Evolutionary conservation across 2,329 filamentous ascomycete genomes (phyloP), one percentile per base, ranked within the genome.

Genomic region (Apiospora sp.): DNA sequence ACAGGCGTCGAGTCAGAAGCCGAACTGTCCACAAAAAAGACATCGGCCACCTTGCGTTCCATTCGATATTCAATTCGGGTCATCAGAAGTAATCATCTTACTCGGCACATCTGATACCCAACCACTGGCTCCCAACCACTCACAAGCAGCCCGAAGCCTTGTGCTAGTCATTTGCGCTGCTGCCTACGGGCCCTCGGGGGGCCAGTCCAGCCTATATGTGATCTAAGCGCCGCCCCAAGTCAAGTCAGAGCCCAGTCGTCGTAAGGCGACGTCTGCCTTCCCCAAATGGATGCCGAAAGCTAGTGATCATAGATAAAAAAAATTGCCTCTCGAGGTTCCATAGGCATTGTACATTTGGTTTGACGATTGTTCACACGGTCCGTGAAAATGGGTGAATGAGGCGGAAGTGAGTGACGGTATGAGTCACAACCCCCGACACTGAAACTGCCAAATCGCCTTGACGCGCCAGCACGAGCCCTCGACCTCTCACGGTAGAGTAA

Each of bases 221-320:
- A 64, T 41, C 34, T 41, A 34, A 41, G 58, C 58, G 58, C 19
- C 19, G 58, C 58, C 10, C 58, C n/a, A 34, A 64, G 41, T 19
- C 22, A 19, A 19, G n/a, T 24, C 58, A n/a, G 19, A 41, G 34
- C 34, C 34, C 58, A 41, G 34, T 64, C 1, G 58, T 64, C 58
- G 58, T 22, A 64, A 64, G 58, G 58, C 58, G 34, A 64, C 34
- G 58, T 37, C 34, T 64, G 54, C 54, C 54, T 61, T 49, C 22
- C 6, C 46, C 6, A 16, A 34, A 30, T 37, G 16, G 54, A 37
- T 37, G 4, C 27, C 16, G 54, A 16, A 16, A 16, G 54, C 54
- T 37, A 61, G 54, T 37, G 54, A 30, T 41, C 37, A 41, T 7
- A 10, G 2, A 10, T 10, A 8, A 10, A 2, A 8, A 5, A 8